Conservation (phyloP, 108 stramenopile genomes). For the Epithemia pelagica region DNA sequence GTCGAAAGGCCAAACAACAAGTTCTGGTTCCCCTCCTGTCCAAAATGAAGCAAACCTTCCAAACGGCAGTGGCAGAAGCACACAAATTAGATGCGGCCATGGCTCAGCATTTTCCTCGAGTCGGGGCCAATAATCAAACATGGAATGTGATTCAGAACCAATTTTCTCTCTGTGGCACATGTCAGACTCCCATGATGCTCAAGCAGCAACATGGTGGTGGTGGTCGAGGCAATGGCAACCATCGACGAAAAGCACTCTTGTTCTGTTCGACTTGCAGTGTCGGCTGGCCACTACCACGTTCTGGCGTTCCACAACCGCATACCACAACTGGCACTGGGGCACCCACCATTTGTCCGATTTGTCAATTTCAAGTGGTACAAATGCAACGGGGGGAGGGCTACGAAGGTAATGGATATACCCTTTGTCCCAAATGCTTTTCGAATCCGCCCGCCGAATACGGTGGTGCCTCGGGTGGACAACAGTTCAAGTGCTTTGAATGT, state of each 20-base stretch:
- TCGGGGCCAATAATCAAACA: constrained; percentile 40
- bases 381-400: constrained; percentile 48
- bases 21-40: constrained; percentile 59
- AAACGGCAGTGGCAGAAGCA: constrained; percentile 61
- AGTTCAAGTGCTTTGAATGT: constrained; percentile 72
- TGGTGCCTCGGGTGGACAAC: constrained; percentile 34
- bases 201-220: constrained; percentile 36
- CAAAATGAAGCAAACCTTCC: constrained; percentile 76
- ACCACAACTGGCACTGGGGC: constrained; percentile 26
- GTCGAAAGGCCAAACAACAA: constrained; percentile 67
- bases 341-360: constrained; percentile 70
- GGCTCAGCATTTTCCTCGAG: constrained; percentile 52
- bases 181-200: constrained; percentile 48
- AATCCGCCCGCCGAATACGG: constrained; percentile 68
- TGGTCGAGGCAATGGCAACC: constrained; percentile 15
- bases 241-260: constrained; percentile 39
- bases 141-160: constrained; percentile 37
- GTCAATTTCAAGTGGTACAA: constrained; percentile 67
- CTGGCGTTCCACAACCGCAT: constrained; percentile 37
- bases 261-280: constrained; percentile 58
- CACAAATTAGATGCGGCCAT: constrained; percentile 82
- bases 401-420: constrained; percentile 48
- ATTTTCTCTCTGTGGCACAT: constrained; percentile 67
- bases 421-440: constrained; percentile 77
- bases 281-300: constrained; percentile 52